Evolutionary conservation across 345 rosid species (phyloP), one percentile per base, ranked within the genome.

Genomic region (Gossypium turneri): DNA sequence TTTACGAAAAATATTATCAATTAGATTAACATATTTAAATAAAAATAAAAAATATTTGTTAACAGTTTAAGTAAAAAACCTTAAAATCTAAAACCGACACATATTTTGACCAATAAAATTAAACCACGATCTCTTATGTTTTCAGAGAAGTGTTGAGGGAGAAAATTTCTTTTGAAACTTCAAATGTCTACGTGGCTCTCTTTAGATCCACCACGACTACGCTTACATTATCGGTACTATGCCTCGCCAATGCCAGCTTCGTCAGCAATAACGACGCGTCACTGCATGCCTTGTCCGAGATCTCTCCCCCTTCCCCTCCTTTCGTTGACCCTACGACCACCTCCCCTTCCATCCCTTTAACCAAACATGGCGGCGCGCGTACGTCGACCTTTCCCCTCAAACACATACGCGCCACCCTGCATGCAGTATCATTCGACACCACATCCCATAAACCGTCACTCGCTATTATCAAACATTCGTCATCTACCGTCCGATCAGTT

Each of bases 371-470:
- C 47, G 59, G 7, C 66, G 38, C 53, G 16, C 15, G 47, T 3
- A 41, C 47, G n/a, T 20, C 45, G 1, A 15, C 59, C 70, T 83
- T 85, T 27, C 79, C 88, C 7, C 78, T 74, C 1, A 95, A 45
- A 76, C 93, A 91, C 96, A 83, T 85, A 3, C 85, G 81, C 17
- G 87, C 94, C 73, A 93, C 87, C 51, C 89, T 83, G 70, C 98
- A 92, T 1, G 96, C 95, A 0, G 89, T 85, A 43, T 93, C 94
- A 73, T 90, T 94, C 0, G 98, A 83, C 48, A 94, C 98, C 34
- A 91, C 98, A 69, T 94, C 98, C 98, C 98, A 94, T 20, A 94
- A 71, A 0, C 98, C 98, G 34, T 91, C 98, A 22, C 91, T 91
- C 7, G 93, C 98, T 38, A 93, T 75, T 4, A 94, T 93, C 67